phyloP scores from a whole-genome alignment of 2,329 filamentous ascomycete genomes.

The Xylariaceae sp. region DNA sequence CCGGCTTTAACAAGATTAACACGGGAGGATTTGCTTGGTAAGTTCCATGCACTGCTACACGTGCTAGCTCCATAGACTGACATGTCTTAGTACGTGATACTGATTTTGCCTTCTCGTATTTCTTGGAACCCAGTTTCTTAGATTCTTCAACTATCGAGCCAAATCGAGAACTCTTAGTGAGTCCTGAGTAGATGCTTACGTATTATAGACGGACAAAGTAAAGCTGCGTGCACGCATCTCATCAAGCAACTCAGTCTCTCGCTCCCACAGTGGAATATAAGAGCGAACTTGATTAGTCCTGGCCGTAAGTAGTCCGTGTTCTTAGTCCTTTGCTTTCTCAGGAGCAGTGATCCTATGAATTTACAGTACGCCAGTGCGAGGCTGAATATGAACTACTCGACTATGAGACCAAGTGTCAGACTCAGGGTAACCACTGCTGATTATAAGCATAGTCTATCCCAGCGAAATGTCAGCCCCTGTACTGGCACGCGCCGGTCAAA shows the following conservation, averaged over 20 bases:
- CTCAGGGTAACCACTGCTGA: background rate
- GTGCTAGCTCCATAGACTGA: constrained; percentile 3
- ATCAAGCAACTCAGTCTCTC: constrained; percentile 74
- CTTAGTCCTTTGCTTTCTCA: background rate
- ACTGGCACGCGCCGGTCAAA: constrained; percentile 47
- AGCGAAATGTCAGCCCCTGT: constrained; percentile 64
- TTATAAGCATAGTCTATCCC: constrained; percentile 56
- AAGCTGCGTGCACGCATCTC: constrained; percentile 75
- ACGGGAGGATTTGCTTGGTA: constrained; percentile 74
- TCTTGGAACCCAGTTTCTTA: background rate
- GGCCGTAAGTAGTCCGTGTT: constrained; percentile 49
- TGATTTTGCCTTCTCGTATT: background rate
- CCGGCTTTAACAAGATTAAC: constrained; percentile 72
- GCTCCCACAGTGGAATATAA: constrained; percentile 66
- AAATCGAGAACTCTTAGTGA: background rate
- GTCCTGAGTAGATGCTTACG: constrained; percentile 12
- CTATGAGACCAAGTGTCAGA: background rate
- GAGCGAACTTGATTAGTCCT: constrained; percentile 55
- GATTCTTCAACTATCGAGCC: background rate
- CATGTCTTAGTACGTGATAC: constrained; percentile 20
- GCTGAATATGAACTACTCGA: too few species aligned
- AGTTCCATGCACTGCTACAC: background rate
- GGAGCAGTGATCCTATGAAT: background rate
- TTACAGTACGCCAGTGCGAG: too few species aligned
- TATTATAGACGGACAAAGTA: constrained; percentile 67